Evolutionary conservation across 208 protist genomes (phyloP), one percentile per base, ranked within the genome.

Genomic region (Polymyxa betae): DNA sequence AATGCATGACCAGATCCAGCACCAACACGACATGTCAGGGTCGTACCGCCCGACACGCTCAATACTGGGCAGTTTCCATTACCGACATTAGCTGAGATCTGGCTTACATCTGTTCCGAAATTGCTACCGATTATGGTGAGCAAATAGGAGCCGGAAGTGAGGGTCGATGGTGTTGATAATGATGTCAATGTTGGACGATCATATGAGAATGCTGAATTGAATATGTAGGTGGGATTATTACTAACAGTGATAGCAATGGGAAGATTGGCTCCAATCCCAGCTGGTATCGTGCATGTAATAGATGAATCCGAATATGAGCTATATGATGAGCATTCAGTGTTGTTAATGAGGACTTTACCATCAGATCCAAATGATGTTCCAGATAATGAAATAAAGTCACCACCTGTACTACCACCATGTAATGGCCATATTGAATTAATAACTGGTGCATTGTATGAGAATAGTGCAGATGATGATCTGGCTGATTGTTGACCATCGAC

Each of bases 121-220:
- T 82, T 82, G 35, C 35, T 82, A 12, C 72, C 72, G n/a, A 82
- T 20, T 38, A 82, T 43, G 35, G 72, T 82, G n/a, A 82, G 40
- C 72, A 43, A 43, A 43, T 82, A 82, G 16, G 16, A 5, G 10
- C 72, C 72, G 5, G 5, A 20, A 12, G 72, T 82, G n/a, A n/a
- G n/a, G 35, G 35, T 43, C 5, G 5, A n/a, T 20, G 72, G 40
- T 20, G 72, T 82, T 12, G 35, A 38, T 43, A 82, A 43, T n/a
- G 72, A 82, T 5, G n/a, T 82, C 35, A 82, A 16, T 5, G 72
- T 40, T 35, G 72, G 72, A 35, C 5, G 16, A 38, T 45, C 16
- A n/a, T 82, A 82, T 43, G 72, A 82, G n/a, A 82, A 82, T 32
- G 54, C 54, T 5, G 35, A 45, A n/a, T 45, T 35, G 35, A 82